A percentile compares a stretch with the other conserved stretches of the same genome.
Evolutionary conservation across 1,139 yeast species (phyloP).

Genomic region (Neolecta irregularis): DNA sequence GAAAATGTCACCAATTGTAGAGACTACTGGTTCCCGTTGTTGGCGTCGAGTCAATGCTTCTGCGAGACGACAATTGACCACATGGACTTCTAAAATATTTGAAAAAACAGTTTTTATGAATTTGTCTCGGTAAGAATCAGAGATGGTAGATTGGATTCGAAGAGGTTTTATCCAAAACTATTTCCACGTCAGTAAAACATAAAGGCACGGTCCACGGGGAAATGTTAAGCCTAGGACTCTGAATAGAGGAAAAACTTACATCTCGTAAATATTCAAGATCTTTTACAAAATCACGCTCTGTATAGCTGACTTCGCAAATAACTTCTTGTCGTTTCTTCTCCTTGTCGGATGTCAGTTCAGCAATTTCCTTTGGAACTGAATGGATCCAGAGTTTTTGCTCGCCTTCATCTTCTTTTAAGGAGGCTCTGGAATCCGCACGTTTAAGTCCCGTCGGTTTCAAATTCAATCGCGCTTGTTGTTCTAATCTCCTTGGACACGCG

Average conservation of each 20-base stretch:
- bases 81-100: conserved; percentile 72
- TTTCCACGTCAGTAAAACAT: background rate
- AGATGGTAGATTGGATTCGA: conserved; percentile 70
- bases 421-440: conserved; percentile 65
- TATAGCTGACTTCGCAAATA: conserved; percentile 82
- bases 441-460: conserved; percentile 79
- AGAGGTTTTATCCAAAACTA: conserved; percentile 77
- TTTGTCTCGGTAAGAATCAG: conserved; percentile 76
- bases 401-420: conserved; percentile 56
- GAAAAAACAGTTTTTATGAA: conserved; percentile 86
- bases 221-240: too few species aligned
- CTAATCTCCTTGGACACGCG: conserved; percentile 92
- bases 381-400: conserved; percentile 88
- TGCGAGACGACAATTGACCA: conserved; percentile 68
- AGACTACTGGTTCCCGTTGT: conserved; percentile 72
- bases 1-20: conserved; percentile 74
- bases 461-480: conserved; percentile 85
- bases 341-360: conserved; percentile 63
- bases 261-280: conserved; percentile 87
- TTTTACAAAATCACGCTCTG: conserved; percentile 89
- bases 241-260: too few species aligned
- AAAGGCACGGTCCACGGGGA: background rate
- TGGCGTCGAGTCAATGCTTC: conserved; percentile 84
- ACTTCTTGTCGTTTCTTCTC: conserved; percentile 92
- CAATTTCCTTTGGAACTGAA: conserved; percentile 67